Percentiles rank a stretch among this genome's conserved stretches.
Evolutionary conservation across 2,329 filamentous ascomycete genomes (phyloP).

Genomic region (Colletotrichum somersetense): DNA sequence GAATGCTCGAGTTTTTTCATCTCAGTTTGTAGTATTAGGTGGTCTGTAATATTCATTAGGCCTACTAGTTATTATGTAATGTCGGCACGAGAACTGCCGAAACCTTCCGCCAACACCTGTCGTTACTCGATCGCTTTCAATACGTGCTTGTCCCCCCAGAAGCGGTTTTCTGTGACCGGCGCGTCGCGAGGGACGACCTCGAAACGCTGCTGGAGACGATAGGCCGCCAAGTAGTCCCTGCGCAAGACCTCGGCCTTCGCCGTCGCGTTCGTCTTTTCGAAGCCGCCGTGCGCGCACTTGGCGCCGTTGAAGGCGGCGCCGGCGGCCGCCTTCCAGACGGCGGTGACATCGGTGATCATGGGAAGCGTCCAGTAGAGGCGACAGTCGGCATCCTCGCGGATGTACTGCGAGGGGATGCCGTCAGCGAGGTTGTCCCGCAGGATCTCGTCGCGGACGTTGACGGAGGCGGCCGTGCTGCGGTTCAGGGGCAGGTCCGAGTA

Average conservation of each 20-base stretch:
- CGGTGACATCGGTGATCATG: constrained; percentile 61
- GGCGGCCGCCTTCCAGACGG: constrained; percentile 61
- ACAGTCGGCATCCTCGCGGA: constrained; percentile 62
- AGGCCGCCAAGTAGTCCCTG: constrained; percentile 6
- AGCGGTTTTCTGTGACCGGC: neutral
- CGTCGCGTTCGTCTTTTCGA: constrained; percentile 40
- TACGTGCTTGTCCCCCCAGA: constrained; percentile 13
- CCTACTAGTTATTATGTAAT: neutral
- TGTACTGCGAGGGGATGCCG: constrained; percentile 61
- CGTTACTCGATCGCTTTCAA: constrained; percentile 26
- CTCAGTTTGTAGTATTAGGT: neutral
- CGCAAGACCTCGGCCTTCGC: constrained; percentile 5
- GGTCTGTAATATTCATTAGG: neutral
- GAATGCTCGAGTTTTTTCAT: neutral
- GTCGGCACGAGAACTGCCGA: neutral
- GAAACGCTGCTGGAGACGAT: neutral
- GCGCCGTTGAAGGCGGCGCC: constrained; percentile 56
- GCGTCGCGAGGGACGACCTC: neutral
- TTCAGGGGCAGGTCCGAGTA: constrained; percentile 51
- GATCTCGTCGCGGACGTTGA: constrained; percentile 58
- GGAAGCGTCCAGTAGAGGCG: constrained; percentile 63
- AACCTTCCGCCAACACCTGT: neutral
- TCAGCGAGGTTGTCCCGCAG: constrained; percentile 53
- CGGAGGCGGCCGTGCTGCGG: constrained; percentile 49
- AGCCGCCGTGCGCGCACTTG: constrained; percentile 54